Percentiles rank a stretch among this genome's conserved stretches.
phyloP scores from a whole-genome alignment of 2,329 filamentous ascomycete genomes.

The Biscogniauxia mediterranea region DNA sequence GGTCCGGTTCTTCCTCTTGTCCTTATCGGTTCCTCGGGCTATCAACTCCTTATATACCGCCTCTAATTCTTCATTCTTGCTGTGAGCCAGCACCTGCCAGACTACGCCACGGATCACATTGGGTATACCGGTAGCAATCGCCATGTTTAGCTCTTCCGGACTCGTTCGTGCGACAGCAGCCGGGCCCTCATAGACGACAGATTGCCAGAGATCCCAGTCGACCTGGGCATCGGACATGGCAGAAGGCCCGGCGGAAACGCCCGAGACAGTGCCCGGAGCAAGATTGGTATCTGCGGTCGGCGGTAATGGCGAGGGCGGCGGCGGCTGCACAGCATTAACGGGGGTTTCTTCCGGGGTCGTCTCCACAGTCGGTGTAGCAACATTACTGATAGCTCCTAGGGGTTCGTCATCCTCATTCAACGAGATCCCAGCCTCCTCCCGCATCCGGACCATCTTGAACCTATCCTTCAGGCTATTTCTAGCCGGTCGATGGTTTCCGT shows the following conservation, averaged over 20 bases:
- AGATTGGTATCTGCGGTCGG: slow-evolving; percentile 66
- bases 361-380: slow-evolving; percentile 27
- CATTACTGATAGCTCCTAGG: slow-evolving; percentile 33
- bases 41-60: slow-evolving; percentile 80
- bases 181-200: slow-evolving; percentile 91
- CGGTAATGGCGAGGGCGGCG: slow-evolving; percentile 52
- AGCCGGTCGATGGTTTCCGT: slow-evolving; percentile 44
- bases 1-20: slow-evolving; percentile 63
- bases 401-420: slow-evolving; percentile 51
- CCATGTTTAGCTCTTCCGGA: slow-evolving; percentile 82
- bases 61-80: slow-evolving; percentile 90
- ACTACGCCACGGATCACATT: slow-evolving; percentile 96
- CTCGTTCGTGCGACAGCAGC: slow-evolving; percentile 84
- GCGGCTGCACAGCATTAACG: slow-evolving; percentile 24
- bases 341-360: slow-evolving; percentile 20
- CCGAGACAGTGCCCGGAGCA: slow-evolving; percentile 81
- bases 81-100: slow-evolving; percentile 95
- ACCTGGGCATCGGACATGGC: slow-evolving; percentile 71
- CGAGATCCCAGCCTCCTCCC: slow-evolving; percentile 65
- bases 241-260: slow-evolving; percentile 73
- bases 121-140: slow-evolving; percentile 91
- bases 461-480: slow-evolving; percentile 72
- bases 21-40: slow-evolving; percentile 76
- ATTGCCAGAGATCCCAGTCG: slow-evolving; percentile 99
- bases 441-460: slow-evolving; percentile 74